Base-by-base conservation (phyloP, 225 moss, liverwort and hornwort species). In the Sphagnum contortum region DNA sequence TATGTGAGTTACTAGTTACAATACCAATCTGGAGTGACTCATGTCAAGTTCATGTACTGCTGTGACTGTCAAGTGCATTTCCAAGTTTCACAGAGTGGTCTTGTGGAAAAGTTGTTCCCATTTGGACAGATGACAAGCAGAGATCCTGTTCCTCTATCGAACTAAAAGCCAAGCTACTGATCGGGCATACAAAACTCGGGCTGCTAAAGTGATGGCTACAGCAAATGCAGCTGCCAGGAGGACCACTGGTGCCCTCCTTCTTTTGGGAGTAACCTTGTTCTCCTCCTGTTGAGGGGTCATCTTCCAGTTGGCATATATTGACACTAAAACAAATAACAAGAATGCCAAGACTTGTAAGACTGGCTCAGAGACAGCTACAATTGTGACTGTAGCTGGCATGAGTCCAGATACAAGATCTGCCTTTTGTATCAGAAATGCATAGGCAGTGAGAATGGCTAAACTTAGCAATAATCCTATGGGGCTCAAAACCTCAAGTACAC, bases 101-200 rank as follows among this genome's bases (percentile, higher is more conserved):
- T 29, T 29, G 29, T 1, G 1, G 29, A 29, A 29, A 29, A 29
- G 29, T 29, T 29, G 29, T 29, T 29, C 29, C 29, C 29, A 29
- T 29, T 29, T 29, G 0, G 29, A 29, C 29, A 29, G 29, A 29
- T 29, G 29, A 29, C 29, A 29, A 29, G 29, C 29, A 29, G 29
- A 29, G 29, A 29, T 29, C 29, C 29, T 29, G 29, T 29, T 29
- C 29, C 29, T 29, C 69, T 79, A 70, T 65, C 84, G 65, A 8
- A 78, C 61, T 58, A 72, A 7, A 8, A 85, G 73, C 84, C 84
- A 85, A 64, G 75, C 67, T 66, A 78, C n/a, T 3, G 78, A 74
- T 29, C 65, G 71, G 3, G 65, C 13, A 63, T 81, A 74, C 68
- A 85, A 57, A 7, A 72, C 3, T 53, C 76, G 71, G 6, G 71